phyloP scores from a whole-genome alignment of 2,329 filamentous ascomycete species.

The Nigrospora osmanthi region DNA sequence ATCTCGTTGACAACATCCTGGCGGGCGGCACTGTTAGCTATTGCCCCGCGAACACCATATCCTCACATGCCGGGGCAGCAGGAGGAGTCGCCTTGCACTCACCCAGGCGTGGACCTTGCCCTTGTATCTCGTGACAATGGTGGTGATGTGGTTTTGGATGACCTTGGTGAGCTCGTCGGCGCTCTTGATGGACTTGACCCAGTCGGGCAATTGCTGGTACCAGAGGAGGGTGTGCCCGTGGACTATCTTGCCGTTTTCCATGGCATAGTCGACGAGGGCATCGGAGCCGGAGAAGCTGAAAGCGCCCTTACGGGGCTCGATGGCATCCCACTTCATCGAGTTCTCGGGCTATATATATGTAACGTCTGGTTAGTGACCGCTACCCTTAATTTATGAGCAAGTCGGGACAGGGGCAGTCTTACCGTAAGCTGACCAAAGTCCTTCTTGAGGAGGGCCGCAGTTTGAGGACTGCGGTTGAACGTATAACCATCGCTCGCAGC shows the following conservation, averaged over 20 bases:
- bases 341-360: conserved; percentile 22
- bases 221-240: conserved; percentile 46
- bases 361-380: neutral
- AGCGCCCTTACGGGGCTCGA: conserved; percentile 42
- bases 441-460: conserved; percentile 7
- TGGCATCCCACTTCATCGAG: conserved; percentile 48
- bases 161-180: conserved; percentile 36
- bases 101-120: conserved; percentile 51
- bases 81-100: neutral
- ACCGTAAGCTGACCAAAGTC: conserved; percentile 13
- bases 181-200: conserved; percentile 23
- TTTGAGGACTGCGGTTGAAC: neutral
- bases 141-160: conserved; percentile 49
- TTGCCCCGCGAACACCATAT: no score
- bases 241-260: conserved; percentile 30
- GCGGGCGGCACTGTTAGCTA: neutral
- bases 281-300: conserved; percentile 51
- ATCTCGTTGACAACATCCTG: conserved; percentile 55
- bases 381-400: neutral
- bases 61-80: no score
- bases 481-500: conserved; percentile 9
- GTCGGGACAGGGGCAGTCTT: neutral
- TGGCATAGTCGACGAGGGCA: conserved; percentile 30
- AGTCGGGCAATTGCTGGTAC: conserved; percentile 41
- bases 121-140: conserved; percentile 46